phyloP scores from a whole-genome alignment of 169 alveolate species.

The Eimeria maxima region DNA sequence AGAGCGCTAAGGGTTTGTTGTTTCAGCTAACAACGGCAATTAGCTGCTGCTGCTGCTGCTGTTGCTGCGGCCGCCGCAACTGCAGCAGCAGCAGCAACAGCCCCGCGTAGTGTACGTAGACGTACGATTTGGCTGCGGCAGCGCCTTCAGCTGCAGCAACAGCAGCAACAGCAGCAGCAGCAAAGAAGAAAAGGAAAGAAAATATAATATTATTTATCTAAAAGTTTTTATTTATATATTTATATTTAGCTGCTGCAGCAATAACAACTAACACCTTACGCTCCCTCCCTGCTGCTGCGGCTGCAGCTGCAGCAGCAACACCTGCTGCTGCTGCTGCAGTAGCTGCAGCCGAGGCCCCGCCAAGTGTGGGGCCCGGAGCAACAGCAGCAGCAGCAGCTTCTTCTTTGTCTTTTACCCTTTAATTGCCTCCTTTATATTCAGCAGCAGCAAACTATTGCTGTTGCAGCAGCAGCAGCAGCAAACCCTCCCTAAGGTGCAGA shows the following conservation, averaged over 20 bases:
- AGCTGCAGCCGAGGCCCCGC: neutral
- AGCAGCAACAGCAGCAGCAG: constrained; percentile 8
- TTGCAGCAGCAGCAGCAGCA: neutral
- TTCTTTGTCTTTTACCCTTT: neutral
- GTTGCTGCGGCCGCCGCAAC: neutral
- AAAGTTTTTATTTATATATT: no score
- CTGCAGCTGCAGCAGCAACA: neutral
- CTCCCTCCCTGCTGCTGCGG: neutral
- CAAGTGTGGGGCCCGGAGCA: constrained; percentile 1
- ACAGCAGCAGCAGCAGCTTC: neutral
- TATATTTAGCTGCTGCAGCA: neutral
- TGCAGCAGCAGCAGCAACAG: constrained; percentile 35
- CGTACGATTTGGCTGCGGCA: neutral
- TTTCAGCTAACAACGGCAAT: neutral
- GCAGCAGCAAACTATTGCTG: neutral
- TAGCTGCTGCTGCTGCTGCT: constrained; percentile 51
- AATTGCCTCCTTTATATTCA: no score
- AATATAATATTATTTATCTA: no score
- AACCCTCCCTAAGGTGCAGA: neutral
- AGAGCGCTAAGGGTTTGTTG: neutral
- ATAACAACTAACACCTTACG: neutral
- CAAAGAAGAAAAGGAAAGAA: neutral
- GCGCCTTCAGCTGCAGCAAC: neutral
- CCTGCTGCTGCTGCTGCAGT: neutral
- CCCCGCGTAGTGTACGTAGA: constrained; percentile 15